Evolutionary conservation across 306 rosid genomes (phyloP).

Genomic region (Quercus wislizeni): DNA sequence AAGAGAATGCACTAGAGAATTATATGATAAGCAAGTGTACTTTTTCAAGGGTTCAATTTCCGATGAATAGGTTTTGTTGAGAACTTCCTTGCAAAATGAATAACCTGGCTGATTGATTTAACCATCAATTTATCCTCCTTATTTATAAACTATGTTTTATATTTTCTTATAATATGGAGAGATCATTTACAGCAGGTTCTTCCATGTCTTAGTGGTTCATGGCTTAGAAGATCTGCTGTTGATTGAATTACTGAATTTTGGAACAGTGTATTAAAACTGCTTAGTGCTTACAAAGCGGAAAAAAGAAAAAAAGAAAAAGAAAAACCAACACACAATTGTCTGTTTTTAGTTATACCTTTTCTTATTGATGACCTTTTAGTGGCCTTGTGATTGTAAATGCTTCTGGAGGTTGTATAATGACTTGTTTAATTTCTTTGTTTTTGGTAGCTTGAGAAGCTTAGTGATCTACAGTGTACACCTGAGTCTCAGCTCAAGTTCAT

Average conservation of each 20-base stretch:
- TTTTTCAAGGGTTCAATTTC: background rate
- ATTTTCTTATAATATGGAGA: background rate
- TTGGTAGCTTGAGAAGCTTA: conserved; percentile 82
- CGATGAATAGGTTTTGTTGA: background rate
- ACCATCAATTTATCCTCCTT: background rate
- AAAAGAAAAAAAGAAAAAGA: too few relatives aligned
- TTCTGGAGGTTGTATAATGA: conserved; percentile 1
- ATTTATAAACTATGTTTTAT: background rate
- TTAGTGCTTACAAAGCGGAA: background rate
- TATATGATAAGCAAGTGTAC: background rate
- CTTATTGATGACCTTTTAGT: background rate
- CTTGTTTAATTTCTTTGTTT: conserved; percentile 3
- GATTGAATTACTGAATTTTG: background rate
- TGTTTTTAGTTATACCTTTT: background rate
- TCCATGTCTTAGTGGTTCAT: background rate
- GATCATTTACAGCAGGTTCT: background rate
- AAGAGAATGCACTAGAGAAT: background rate
- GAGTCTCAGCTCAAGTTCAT: conserved; percentile 96
- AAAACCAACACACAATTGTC: background rate
- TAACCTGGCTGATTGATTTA: background rate
- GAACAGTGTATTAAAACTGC: background rate
- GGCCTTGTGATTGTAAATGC: conserved; percentile 8
- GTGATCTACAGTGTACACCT: conserved; percentile 89
- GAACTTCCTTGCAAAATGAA: background rate
- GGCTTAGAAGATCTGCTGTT: background rate